These are phyloP conservation scores for Saccharomycopsis capsularis DNA, from an alignment of 805 yeast genomes.

Conservation along the genomic window DNA sequence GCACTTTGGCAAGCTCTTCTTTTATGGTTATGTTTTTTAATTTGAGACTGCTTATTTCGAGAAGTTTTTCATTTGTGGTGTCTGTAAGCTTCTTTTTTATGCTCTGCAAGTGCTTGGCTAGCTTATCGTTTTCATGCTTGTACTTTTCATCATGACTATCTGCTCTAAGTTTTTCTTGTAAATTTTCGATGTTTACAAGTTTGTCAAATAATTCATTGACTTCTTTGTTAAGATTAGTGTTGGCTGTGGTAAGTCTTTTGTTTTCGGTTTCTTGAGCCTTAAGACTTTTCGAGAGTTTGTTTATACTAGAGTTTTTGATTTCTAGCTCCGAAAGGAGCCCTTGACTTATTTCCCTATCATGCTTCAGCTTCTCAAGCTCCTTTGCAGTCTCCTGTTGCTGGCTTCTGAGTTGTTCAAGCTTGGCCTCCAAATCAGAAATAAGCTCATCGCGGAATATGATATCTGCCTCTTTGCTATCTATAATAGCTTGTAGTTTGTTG, in stretches of 20 bases:
- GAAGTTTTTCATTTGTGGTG: not conserved
- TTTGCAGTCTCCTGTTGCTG: not conserved
- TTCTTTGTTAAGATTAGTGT: slow-evolving; percentile 6
- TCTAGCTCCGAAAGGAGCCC: not conserved
- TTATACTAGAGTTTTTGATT: not conserved
- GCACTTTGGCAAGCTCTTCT: slow-evolving; percentile 4
- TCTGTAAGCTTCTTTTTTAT: not conserved
- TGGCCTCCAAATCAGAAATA: not conserved
- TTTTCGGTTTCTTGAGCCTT: slow-evolving; percentile 6
- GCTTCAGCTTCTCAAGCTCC: not conserved
- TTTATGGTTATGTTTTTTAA: slow-evolving; percentile 11
- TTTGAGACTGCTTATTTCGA: slow-evolving; percentile 9
- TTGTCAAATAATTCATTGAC: slow-evolving; percentile 2
- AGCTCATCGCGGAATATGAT: slow-evolving; percentile 8
- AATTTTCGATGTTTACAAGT: slow-evolving; percentile 1
- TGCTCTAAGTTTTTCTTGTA: slow-evolving; percentile 2
- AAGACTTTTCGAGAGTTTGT: not conserved
- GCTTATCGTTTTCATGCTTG: slow-evolving; percentile 3
- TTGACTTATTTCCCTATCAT: not conserved
- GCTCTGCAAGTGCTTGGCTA: not conserved
- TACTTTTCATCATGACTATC: not conserved
- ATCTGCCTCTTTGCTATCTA: slow-evolving; percentile 8
- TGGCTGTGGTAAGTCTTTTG: not conserved
- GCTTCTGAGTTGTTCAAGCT: not conserved
- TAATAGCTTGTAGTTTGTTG: not conserved